Percentiles rank a stretch among this genome's conserved stretches.
phyloP scores from a whole-genome alignment of 768 basidiomycete genomes.

The Suillus tomentosus region DNA sequence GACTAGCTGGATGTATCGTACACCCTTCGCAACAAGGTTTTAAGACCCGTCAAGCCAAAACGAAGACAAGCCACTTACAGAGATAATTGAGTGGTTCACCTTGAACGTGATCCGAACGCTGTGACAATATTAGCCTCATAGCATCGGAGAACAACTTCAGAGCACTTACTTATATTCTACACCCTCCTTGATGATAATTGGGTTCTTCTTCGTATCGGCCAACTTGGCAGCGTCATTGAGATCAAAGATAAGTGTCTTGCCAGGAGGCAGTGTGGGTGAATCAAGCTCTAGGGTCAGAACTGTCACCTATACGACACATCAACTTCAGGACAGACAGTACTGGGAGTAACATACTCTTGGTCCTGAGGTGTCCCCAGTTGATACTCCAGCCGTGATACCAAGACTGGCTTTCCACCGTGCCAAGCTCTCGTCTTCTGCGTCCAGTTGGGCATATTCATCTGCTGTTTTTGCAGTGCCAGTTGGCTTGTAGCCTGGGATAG shows the following conservation, averaged over 20 bases:
- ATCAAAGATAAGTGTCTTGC: constrained; percentile 68
- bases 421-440: constrained; percentile 90
- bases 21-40: constrained; percentile 52
- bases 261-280: constrained; percentile 66
- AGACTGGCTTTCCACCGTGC: constrained; percentile 95
- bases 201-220: constrained; percentile 72
- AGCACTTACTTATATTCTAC: constrained; percentile 78
- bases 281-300: constrained; percentile 76
- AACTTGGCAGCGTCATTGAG: constrained; percentile 48
- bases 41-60: neutral
- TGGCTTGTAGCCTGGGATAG: constrained; percentile 70
- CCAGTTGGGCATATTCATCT: constrained; percentile 83
- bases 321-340: constrained; percentile 28
- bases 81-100: constrained; percentile 89
- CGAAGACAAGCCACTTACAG: constrained; percentile 44
- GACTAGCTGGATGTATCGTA: constrained; percentile 87
- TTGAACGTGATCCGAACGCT: constrained; percentile 83
- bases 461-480: constrained; percentile 59
- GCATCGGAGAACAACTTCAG: neutral
- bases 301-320: constrained; percentile 51
- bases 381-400: constrained; percentile 67
- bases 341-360: constrained; percentile 59
- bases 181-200: constrained; percentile 79
- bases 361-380: constrained; percentile 40
- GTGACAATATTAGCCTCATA: constrained; percentile 14